Evolutionary conservation across 164 flowering plant species (phyloP), one percentile per base, ranked within the genome.

Genomic region (Protea cynaroides): DNA sequence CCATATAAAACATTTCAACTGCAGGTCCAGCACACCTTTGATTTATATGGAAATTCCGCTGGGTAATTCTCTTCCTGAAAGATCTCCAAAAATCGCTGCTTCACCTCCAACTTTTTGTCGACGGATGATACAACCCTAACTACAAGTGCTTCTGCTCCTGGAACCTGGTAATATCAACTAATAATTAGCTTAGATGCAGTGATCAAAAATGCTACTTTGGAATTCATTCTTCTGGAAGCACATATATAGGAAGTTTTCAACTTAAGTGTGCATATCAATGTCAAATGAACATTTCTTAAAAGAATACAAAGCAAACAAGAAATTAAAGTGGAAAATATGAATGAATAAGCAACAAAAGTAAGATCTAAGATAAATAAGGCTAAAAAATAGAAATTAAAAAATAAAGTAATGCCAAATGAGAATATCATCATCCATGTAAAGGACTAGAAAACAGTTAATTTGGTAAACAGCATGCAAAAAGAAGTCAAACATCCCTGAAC

Each of bases 41-140:
- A 95, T 75, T 95, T 95, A 69, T 95, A 95, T 3, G 94, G 92
- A 55, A 80, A 95, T 69, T 95, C 99, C 14, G 74, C 65, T 14
- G 99, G 97, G 68, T 88, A 95, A 68, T 95, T 95, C 50, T 92
- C 94, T 63, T 89, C 97, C 61, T 82, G 89, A 74, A 95, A 95
- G 44, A 89, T 92, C 74, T 92, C 99, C 68, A 95, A 81, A 72
- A 95, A 95, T 43, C 88, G 85, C 65, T 76, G 89, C 76, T 95
- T 95, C 65, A 95, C 99, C 74, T 95, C 99, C 76, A 95, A 72
- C 78, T 87, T 95, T 72, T 92, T 95, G 84, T 95, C 99, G 71
- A 95, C 99, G 11, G 99, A 95, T 63, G 97, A 95, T 56, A 95
- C 99, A 68, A 95, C 97, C 79, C 99, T 81, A 40, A 95, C 72